phyloP scores from a whole-genome alignment of 345 rosid species.

The Aethionema arabicum region DNA sequence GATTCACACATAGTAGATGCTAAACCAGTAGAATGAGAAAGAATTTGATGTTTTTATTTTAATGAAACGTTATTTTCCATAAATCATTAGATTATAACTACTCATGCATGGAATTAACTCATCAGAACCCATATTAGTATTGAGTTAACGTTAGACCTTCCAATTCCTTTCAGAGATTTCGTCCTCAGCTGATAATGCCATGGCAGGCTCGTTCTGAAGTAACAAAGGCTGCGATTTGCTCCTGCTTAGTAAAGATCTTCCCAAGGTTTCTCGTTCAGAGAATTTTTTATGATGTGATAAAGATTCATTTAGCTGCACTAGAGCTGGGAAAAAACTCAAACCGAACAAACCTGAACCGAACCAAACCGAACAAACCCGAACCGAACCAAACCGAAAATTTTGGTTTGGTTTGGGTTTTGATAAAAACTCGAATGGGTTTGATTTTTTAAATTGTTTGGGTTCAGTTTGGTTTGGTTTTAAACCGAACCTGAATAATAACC shows the following conservation, averaged over 20 bases:
- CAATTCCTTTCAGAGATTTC: slow-evolving; percentile 17
- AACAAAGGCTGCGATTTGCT: not conserved
- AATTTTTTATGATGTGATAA: not conserved
- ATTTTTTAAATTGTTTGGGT: no score
- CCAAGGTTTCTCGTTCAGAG: not conserved
- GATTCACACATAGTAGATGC: not conserved
- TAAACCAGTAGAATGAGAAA: slow-evolving; percentile 14
- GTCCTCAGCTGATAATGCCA: not conserved
- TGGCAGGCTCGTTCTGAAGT: no score
- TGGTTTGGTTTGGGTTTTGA: no score
- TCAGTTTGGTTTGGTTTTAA: no score
- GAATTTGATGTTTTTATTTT: slow-evolving; percentile 18
- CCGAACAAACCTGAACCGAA: no score
- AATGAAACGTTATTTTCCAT: slow-evolving; percentile 13
- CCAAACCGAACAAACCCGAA: no score
- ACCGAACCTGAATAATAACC: no score
- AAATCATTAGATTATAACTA: slow-evolving; percentile 30
- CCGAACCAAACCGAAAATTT: no score
- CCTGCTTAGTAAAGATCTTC: slow-evolving; percentile 1
- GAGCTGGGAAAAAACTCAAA: no score
- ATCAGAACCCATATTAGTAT: not conserved
- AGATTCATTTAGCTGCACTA: slow-evolving; percentile 52
- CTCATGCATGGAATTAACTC: slow-evolving; percentile 20
- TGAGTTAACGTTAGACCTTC: slow-evolving; percentile 28
- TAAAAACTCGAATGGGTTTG: no score